Evolutionary conservation across 2,329 filamentous ascomycete genomes (phyloP), one percentile per base, ranked within the genome.

Genomic region (Nothomitra cinnamomea): DNA sequence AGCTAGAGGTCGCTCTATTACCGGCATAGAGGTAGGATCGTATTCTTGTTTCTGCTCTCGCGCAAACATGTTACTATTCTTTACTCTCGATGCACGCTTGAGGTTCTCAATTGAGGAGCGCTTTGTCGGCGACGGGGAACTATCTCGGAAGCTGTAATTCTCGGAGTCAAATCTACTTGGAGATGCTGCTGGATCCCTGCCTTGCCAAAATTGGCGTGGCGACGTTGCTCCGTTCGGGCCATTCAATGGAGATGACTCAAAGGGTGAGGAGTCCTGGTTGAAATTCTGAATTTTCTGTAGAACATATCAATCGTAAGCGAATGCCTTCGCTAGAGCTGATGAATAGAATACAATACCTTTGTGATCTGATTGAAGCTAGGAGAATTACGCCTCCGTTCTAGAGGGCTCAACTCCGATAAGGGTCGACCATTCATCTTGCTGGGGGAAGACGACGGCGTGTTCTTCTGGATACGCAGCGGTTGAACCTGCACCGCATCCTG

Each of bases 1-100:
- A 63, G 85, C 80, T 59, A 94, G 74, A 38, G 89, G 87, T 58
- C 88, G 80, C 69, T 96, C 87, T 57, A 94, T 77, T 56, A 85
- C 75, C 47, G 85, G 83, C 53, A 88, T 70, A 59, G 80, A 79
- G 54, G 83, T 77, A 25, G 89, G 87, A 66, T 95, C 87, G 72
- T 95, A 95, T 71, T 94, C 85, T 66, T 88, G 80, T 70, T 89
- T 89, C 64, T 88, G 84, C 69, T 95, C 89, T 54, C 89, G 83
- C 42, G 87, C 88, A 65, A 95, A 87, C 75, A 96, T 95, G 70
- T 83, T 94, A 76, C 90, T 95, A 72, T 95, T 96, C 76, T 90
- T 95, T 62, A 98, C 92, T 56, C 92, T 85, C 54, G 90, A 95
- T 32, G 88, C 89, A 66, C 83, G 87, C 71, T 95, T 94, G 56